A percentile compares a stretch with the other conserved stretches of the same genome.
Conservation (phyloP, 257 asterid species). For the Nicotiana paniculata region DNA sequence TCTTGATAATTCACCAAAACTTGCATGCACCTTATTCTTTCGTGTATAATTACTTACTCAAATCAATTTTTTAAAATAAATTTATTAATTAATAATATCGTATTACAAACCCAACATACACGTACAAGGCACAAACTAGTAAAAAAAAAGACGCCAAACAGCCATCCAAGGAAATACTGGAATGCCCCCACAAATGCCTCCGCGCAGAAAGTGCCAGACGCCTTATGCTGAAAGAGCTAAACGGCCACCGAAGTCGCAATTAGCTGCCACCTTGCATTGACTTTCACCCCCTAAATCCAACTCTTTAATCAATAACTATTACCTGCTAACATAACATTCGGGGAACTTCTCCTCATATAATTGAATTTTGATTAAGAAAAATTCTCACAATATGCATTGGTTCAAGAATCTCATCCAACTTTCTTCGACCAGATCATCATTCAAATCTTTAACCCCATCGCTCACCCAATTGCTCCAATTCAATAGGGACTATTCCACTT, state of each 20-base stretch:
- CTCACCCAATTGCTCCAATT: conserved; percentile 40
- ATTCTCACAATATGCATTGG: conserved; percentile 54
- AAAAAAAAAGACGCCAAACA: too few relatives aligned
- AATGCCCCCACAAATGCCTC: too few relatives aligned
- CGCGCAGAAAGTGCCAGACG: neutral
- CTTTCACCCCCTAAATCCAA: neutral
- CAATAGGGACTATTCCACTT: conserved; percentile 25
- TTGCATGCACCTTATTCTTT: too few relatives aligned
- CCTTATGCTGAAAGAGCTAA: neutral
- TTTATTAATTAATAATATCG: too few relatives aligned
- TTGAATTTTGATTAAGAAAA: neutral
- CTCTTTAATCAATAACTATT: neutral
- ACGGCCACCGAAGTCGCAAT: neutral
- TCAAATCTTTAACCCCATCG: conserved; percentile 16
- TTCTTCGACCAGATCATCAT: conserved; percentile 27
- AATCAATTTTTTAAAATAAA: too few relatives aligned
- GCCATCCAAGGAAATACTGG: too few relatives aligned
- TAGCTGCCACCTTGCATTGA: neutral
- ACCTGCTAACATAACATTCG: neutral
- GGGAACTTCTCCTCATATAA: neutral
- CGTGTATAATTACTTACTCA: too few relatives aligned
- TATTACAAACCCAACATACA: too few relatives aligned
- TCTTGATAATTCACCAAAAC: too few relatives aligned
- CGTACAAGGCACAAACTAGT: too few relatives aligned
- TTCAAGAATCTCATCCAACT: conserved; percentile 54